Base-by-base conservation (phyloP, 1,284 basidiomycete species). In the Anthracocystis panici-leucophaei region DNA sequence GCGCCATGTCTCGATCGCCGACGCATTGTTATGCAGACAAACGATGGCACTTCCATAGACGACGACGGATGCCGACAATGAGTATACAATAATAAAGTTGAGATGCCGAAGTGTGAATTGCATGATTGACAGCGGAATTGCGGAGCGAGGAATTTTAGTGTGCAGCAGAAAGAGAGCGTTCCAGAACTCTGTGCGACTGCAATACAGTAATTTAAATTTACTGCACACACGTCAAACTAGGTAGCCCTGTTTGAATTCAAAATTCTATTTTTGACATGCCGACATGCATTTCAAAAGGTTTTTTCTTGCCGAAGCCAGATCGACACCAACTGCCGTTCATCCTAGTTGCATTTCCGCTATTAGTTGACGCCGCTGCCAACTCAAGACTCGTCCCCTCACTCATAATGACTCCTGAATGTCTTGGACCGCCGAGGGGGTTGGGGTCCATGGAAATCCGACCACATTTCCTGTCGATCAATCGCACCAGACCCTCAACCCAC, bases 281-380 rank as follows among this genome's bases (percentile, higher is more conserved):
- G 46, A 48, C 46, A n/a, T 25, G 27, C 16, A 29, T 8, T 14
- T 46, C 2, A 48, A 18, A 48, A 14, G 12, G 45, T 0, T 27
- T 48, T 29, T 25, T 48, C 46, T 29, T 48, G 46, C 46, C 46
- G 27, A 48, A 48, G 46, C 46, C 46, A 48, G 46, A 48, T 48
- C 46, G 46, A 12, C 25, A 27, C 20, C 16, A 27, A 48, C 46
- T 25, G 46, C 46, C 25, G 29, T 29, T 48, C 8, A 18, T 27
- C 27, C 27, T 27, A 18, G 14, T 27, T 23, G 33, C 33, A 33
- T 33, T 33, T 33, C 33, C 33, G 33, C 33, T 12, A n/a, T n/a
- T n/a, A n/a, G 7, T 33, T 33, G 33, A 33, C 33, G 33, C 33
- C 33, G 33, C 33, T 33, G 33, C 33, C 33, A 33, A 33, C 33